Evolutionary conservation across 2,329 filamentous ascomycete species (phyloP), one percentile per base, ranked within the genome.

Genomic region (Venturia pyrina): DNA sequence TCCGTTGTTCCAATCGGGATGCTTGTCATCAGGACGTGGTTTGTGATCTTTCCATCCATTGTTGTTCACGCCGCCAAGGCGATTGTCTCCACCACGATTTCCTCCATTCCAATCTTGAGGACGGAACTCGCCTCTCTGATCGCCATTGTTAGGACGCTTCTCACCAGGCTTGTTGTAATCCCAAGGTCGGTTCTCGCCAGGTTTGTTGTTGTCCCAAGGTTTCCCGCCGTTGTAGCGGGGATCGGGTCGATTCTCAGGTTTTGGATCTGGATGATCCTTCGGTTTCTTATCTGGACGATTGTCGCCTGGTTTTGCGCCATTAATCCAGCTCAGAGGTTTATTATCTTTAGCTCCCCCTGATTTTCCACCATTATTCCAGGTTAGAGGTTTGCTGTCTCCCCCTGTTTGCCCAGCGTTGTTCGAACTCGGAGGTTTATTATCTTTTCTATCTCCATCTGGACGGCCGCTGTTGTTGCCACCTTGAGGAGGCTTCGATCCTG

Each of bases 1-100:
- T 4, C 59, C 59, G n/a, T 44, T 21, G 59, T 61, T 61, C 59
- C 59, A 61, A 41, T 61, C 59, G n/a, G 59, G 59, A 43, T 61
- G 59, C 13, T 28, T 37, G 41, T 61, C 59, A 4, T 37, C 59
- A 19, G 34, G 59, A 8, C 59, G 59, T 17, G 59, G 59, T 10
- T 44, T 37, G 17, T 21, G 24, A 37, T 48, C 5, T 13, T 37
- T 53, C 62, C 62, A 63, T 24, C 41, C 62, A 32, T 53, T n/a
- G 44, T n/a, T 28, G 15, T 53, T 53, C 32, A 41, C n/a, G n/a
- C 50, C 32, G 11, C 7, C 24, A 19, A 24, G 50, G 32, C 24
- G 48, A 10, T 44, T 17, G 43, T 53, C 48, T 53, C 48, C 48
- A 24, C n/a, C n/a, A 7, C 48, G 48, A 17, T 53, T 24, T 53